A percentile compares a stretch with the other conserved stretches of the same genome.
These are phyloP conservation scores for Cercis canadensis DNA, from an alignment of 306 rosid species.

Conservation along the genomic window DNA sequence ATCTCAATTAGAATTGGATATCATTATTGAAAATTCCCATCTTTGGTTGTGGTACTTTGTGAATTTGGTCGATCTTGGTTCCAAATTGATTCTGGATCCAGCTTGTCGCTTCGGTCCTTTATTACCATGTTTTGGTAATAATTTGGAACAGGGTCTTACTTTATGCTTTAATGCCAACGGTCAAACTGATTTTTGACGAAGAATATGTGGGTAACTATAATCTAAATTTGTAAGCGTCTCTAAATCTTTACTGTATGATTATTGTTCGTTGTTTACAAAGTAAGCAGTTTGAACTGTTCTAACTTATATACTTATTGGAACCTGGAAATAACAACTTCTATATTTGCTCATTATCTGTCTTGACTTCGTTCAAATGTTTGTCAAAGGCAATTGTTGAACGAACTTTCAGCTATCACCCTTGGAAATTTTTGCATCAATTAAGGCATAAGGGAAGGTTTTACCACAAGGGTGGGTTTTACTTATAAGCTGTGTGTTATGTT, in stretches of 20 bases:
- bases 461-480: no score
- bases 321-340: neutral
- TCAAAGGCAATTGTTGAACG: neutral
- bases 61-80: conserved; percentile 16
- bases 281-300: neutral
- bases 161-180: neutral
- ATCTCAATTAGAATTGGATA: neutral
- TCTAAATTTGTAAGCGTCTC: neutral
- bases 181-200: neutral
- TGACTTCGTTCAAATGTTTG: neutral
- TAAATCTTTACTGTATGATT: neutral
- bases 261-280: neutral
- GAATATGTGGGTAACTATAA: neutral
- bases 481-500: conserved; percentile 28
- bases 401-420: neutral
- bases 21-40: neutral
- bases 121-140: neutral
- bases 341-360: neutral
- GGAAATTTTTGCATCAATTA: conserved; percentile 15
- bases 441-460: neutral
- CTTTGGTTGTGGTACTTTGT: neutral
- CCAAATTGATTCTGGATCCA: neutral
- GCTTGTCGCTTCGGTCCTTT: neutral
- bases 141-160: neutral
- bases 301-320: no score